Evolutionary conservation across 495 filamentous ascomycete genomes (phyloP).

Genomic region (Achaetomiella virescens): DNA sequence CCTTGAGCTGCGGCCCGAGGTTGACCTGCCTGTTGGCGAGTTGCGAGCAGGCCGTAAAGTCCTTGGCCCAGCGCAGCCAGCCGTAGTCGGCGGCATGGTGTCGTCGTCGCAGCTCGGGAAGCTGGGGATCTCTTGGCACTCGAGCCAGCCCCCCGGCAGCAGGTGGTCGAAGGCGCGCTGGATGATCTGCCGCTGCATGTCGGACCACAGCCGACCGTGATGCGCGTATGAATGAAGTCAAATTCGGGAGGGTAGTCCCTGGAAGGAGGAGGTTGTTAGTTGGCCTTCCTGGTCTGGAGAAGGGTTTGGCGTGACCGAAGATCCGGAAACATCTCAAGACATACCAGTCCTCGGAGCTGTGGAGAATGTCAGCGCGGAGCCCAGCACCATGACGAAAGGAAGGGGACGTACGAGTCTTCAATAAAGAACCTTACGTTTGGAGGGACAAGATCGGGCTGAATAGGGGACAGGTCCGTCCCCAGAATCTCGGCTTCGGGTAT

Average conservation of each 20-base stretch:
- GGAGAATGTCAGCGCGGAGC: background rate
- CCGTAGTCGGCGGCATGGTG: slow-evolving; percentile 42
- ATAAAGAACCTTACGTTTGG: slow-evolving; percentile 43
- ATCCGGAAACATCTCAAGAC: slow-evolving; percentile 33
- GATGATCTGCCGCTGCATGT: slow-evolving; percentile 37
- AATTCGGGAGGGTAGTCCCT: slow-evolving; percentile 26
- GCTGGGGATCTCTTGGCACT: slow-evolving; percentile 57
- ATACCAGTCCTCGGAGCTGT: slow-evolving; percentile 32
- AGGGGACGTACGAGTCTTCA: slow-evolving; percentile 37
- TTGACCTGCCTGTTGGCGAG: slow-evolving; percentile 45
- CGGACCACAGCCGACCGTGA: slow-evolving; percentile 42
- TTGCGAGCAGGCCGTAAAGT: slow-evolving; percentile 44
- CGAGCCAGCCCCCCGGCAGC: slow-evolving; percentile 60
- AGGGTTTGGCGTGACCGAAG: no score
- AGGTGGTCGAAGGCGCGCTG: slow-evolving; percentile 41
- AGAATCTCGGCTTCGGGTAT: slow-evolving; percentile 38
- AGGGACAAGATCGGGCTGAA: slow-evolving; percentile 39
- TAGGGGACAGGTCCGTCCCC: slow-evolving; percentile 38
- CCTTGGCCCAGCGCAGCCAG: slow-evolving; percentile 47
- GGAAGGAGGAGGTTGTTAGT: slow-evolving; percentile 11
- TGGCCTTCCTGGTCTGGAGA: background rate
- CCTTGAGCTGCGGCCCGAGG: slow-evolving; percentile 46
- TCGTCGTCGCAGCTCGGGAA: slow-evolving; percentile 56
- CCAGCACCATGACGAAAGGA: background rate
- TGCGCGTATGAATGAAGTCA: slow-evolving; percentile 48